These are phyloP conservation scores for Claviceps pusilla DNA, from an alignment of 2,329 filamentous ascomycete genomes.

Conservation along the genomic window DNA sequence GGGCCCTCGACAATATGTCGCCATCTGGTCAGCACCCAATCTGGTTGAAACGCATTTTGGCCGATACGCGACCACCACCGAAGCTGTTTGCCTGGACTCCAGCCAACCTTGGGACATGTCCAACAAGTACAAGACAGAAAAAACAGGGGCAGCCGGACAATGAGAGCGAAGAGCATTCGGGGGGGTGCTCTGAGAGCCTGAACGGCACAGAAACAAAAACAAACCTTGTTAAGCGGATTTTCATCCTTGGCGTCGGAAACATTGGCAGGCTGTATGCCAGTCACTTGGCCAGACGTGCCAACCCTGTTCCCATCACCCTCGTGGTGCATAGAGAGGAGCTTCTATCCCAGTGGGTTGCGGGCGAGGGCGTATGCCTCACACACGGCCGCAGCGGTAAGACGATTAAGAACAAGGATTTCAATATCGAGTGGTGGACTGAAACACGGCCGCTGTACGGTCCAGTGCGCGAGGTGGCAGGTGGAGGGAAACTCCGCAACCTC, in stretches of 20 bases:
- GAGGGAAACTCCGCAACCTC: constrained; percentile 47
- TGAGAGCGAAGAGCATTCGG: not conserved
- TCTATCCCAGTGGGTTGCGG: constrained; percentile 30
- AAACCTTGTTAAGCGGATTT: constrained; percentile 36
- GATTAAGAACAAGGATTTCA: constrained; percentile 24
- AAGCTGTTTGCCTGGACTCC: constrained; percentile 24
- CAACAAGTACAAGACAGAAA: not conserved
- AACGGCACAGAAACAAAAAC: not conserved
- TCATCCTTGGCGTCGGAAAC: constrained; percentile 69
- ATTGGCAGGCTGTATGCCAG: constrained; percentile 68
- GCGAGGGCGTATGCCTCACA: constrained; percentile 31
- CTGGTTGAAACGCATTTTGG: constrained; percentile 21
- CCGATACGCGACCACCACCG: constrained; percentile 13
- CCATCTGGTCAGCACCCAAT: constrained; percentile 3
- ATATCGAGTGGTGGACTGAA: constrained; percentile 42
- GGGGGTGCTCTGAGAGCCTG: not conserved
- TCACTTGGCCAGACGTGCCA: constrained; percentile 43
- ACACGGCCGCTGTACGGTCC: constrained; percentile 21
- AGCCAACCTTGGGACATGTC: constrained; percentile 13
- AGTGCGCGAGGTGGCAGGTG: constrained; percentile 25
- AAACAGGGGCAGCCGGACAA: not conserved
- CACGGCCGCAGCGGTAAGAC: constrained; percentile 14
- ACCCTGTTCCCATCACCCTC: constrained; percentile 60
- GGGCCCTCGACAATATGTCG: not conserved
- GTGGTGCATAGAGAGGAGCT: constrained; percentile 52